Percentiles rank a stretch among this genome's conserved stretches.
These are phyloP conservation scores for Helicocarpus griseus DNA, from an alignment of 2,329 filamentous ascomycete species.

Conservation along the genomic window DNA sequence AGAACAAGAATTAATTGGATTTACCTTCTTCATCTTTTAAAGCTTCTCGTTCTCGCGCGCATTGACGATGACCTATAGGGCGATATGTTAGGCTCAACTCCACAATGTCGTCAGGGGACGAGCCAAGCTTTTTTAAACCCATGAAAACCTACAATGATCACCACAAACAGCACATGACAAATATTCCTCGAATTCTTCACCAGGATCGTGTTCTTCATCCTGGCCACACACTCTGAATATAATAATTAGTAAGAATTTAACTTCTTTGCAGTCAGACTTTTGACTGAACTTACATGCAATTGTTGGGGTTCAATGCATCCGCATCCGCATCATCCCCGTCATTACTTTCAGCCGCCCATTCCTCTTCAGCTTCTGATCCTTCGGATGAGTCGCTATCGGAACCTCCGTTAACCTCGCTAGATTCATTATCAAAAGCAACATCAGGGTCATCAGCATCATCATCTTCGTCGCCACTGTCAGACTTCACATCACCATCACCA, in stretches of 20 bases:
- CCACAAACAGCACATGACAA: conserved; percentile 68
- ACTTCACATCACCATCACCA: conserved; percentile 19
- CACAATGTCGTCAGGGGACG: conserved; percentile 16
- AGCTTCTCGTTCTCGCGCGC: conserved; percentile 63
- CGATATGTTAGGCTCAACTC: conserved; percentile 32
- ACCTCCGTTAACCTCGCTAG: conserved; percentile 22
- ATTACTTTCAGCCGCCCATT: conserved; percentile 42
- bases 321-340: conserved; percentile 35
- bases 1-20: conserved; percentile 17
- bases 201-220: conserved; percentile 73
- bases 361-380: conserved; percentile 41
- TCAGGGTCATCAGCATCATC: conserved; percentile 31
- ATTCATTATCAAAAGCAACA: conserved; percentile 33
- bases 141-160: conserved; percentile 61
- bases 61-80: conserved; percentile 75
- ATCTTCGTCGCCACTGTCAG: conserved; percentile 21
- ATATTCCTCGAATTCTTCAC: conserved; percentile 70
- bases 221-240: conserved; percentile 65
- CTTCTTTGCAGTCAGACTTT: conserved; percentile 9
- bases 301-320: conserved; percentile 43
- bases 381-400: conserved; percentile 49
- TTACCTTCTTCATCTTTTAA: conserved; percentile 56
- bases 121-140: conserved; percentile 22
- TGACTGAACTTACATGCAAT: conserved; percentile 52
- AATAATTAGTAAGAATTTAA: conserved; percentile 20